Conservation (phyloP, 192 early-diverging fungal genomes). For the Dissophora globulifera region DNA sequence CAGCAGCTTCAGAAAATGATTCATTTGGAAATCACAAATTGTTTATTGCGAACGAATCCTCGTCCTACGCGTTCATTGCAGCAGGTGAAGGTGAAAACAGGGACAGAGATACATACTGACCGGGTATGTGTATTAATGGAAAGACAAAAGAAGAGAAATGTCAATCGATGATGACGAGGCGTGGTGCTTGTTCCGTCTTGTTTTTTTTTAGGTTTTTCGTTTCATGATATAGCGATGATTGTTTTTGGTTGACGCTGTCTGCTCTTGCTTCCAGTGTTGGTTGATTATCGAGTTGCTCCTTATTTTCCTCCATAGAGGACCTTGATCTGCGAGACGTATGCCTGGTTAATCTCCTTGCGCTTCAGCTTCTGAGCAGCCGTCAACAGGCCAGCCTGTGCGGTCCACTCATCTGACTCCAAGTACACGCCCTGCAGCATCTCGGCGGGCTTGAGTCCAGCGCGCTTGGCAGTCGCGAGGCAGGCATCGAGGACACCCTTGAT, state of each 20-base stretch:
- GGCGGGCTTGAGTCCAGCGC: constrained; percentile 72
- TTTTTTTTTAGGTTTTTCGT: not conserved
- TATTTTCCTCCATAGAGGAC: constrained; percentile 61
- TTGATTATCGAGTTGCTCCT: too few species aligned
- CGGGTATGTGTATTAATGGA: not conserved
- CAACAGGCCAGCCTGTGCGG: constrained; percentile 84
- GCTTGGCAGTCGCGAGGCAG: constrained; percentile 65
- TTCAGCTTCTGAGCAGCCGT: constrained; percentile 98
- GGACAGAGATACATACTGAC: not conserved
- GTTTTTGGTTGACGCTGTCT: constrained; percentile 3
- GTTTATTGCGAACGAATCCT: not conserved
- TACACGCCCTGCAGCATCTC: constrained; percentile 78
- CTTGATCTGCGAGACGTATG: constrained; percentile 71
- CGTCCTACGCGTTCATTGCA: too few species aligned
- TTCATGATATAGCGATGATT: constrained; percentile 1
- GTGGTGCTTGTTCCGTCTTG: not conserved
- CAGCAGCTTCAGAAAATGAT: too few species aligned
- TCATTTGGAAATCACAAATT: too few species aligned
- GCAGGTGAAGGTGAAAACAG: too few species aligned
- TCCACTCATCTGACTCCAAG: constrained; percentile 87
- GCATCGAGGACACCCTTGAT: constrained; percentile 57
- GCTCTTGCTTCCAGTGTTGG: too few species aligned
- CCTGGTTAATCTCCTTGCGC: constrained; percentile 77
- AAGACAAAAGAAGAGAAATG: not conserved
- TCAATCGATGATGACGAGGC: not conserved